Evolutionary conservation across 768 basidiomycete species (phyloP).

Genomic region (Naganishia vaughanmartiniae): DNA sequence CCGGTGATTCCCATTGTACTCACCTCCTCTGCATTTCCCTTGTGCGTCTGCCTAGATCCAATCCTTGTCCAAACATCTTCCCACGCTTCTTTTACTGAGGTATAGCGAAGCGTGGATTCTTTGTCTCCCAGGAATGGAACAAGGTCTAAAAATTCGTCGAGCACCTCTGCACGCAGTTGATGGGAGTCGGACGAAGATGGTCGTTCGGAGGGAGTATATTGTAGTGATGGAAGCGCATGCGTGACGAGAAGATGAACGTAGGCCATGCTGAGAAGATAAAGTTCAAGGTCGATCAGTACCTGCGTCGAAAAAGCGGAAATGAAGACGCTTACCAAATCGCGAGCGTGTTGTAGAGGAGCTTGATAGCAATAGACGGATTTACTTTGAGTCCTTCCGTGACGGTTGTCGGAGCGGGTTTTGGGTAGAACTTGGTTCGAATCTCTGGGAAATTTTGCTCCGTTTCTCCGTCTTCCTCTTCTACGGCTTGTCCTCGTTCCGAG

Average conservation of each 20-base stretch:
- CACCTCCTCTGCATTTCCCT: not conserved
- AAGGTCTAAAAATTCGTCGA: not conserved
- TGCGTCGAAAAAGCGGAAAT: not conserved
- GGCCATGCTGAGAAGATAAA: not conserved
- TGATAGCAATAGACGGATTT: not conserved
- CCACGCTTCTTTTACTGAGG: conserved; percentile 3
- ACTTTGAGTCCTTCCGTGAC: not conserved
- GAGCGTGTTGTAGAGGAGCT: not conserved
- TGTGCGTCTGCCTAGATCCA: not conserved
- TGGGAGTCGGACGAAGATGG: not conserved
- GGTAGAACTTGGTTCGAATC: not conserved
- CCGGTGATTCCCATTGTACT: too few species aligned
- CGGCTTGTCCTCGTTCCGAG: not conserved
- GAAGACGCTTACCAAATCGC: not conserved
- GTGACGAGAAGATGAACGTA: not conserved
- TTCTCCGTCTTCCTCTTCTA: not conserved
- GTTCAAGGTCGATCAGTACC: not conserved
- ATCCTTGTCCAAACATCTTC: not conserved
- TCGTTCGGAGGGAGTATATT: not conserved
- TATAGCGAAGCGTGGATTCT: not conserved
- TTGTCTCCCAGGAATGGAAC: not conserved
- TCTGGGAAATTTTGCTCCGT: not conserved
- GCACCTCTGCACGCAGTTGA: not conserved
- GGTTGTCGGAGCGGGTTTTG: not conserved
- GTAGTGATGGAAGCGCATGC: not conserved